phyloP scores from a whole-genome alignment of 2,329 filamentous ascomycete genomes.

The Curvularia eragrostidis region DNA sequence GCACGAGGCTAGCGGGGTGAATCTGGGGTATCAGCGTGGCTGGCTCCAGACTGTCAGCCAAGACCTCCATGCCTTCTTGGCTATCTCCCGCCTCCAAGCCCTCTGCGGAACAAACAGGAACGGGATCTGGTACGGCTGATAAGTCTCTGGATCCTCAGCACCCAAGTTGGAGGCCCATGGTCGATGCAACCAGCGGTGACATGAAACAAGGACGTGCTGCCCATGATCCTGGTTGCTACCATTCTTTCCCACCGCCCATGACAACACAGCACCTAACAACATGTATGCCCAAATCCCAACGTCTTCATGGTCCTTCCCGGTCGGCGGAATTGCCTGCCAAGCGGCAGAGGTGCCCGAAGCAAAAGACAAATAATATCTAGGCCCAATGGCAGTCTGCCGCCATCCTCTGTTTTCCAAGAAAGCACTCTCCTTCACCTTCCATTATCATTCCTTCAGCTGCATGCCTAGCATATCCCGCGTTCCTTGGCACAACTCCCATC shows the following conservation, averaged over 20 bases:
- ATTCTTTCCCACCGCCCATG: slow-evolving; percentile 7
- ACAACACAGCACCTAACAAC: slow-evolving; percentile 8
- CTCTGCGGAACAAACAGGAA: slow-evolving; percentile 16
- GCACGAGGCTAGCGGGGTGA: slow-evolving; percentile 18
- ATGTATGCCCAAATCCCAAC: slow-evolving; percentile 5
- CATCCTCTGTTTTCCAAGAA: slow-evolving; percentile 28
- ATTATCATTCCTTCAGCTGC: slow-evolving; percentile 32
- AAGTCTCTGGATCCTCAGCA: not conserved
- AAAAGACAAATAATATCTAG: slow-evolving; percentile 9
- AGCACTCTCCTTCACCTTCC: slow-evolving; percentile 28
- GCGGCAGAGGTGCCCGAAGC: slow-evolving; percentile 5
- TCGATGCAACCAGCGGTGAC: slow-evolving; percentile 2
- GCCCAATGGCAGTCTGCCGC: slow-evolving; percentile 11
- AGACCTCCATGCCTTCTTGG: slow-evolving; percentile 37
- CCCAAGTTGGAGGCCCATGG: not conserved
- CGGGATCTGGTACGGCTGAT: not conserved
- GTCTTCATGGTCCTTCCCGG: slow-evolving; percentile 12
- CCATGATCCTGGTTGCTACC: slow-evolving; percentile 9
- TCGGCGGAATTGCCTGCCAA: slow-evolving; percentile 6
- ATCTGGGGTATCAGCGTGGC: slow-evolving; percentile 39
- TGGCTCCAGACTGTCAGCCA: slow-evolving; percentile 45
- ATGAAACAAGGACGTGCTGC: slow-evolving; percentile 11
- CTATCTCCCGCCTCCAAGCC: slow-evolving; percentile 26
- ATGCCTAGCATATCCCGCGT: slow-evolving; percentile 37
- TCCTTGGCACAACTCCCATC: slow-evolving; percentile 36